Percentiles rank a stretch among this genome's conserved stretches.
phyloP scores from a whole-genome alignment of 257 asterid species.

The Dorcoceras hygrometricum region DNA sequence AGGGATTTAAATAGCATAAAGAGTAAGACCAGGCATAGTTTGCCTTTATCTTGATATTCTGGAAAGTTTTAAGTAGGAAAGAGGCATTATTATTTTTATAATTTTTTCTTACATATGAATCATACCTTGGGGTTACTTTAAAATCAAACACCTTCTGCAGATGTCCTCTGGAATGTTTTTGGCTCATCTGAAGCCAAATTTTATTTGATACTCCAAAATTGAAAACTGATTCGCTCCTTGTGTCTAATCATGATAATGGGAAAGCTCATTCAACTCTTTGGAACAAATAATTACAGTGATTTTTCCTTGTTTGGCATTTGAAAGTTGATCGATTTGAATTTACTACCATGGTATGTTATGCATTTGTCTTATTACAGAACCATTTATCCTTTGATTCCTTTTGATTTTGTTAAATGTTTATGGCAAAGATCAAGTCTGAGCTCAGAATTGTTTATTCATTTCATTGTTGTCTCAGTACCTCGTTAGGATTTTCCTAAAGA shows the following conservation, averaged over 20 bases:
- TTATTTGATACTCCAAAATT: slow-evolving; percentile 7
- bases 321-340: not conserved
- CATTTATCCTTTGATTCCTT: not conserved
- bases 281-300: not conserved
- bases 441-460: not conserved
- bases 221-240: not conserved
- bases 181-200: slow-evolving; percentile 1
- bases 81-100: slow-evolving; percentile 2
- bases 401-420: slow-evolving; percentile 7
- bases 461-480: not conserved
- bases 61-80: not conserved
- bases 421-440: slow-evolving; percentile 1
- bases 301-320: not conserved
- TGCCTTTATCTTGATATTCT: slow-evolving; percentile 2
- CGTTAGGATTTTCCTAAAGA: slow-evolving; percentile 1
- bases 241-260: not conserved
- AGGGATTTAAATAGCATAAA: not conserved
- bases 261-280: not conserved
- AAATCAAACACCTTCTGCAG: too few relatives aligned
- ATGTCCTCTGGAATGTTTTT: too few relatives aligned
- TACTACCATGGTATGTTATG: slow-evolving; percentile 7
- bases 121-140: too few relatives aligned
- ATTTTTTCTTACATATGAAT: not conserved
- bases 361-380: slow-evolving; percentile 2
- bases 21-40: slow-evolving; percentile 3